A percentile compares a stretch with the other conserved stretches of the same genome.
Conservation (phyloP, 495 filamentous ascomycete genomes). For the Aspergillus ostianus region DNA sequence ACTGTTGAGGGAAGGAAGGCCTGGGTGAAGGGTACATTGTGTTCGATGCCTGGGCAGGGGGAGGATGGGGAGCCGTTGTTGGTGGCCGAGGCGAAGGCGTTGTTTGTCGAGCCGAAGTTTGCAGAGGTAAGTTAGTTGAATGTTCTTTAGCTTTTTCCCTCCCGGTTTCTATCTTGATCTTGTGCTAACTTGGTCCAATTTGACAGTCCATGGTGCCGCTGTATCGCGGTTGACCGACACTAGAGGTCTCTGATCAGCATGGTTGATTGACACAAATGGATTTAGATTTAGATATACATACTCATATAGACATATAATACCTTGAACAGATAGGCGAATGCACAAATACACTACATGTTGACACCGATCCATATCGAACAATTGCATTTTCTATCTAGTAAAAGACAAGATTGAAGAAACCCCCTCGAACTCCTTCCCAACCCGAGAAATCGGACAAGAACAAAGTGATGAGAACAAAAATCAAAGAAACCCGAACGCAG, state of each 20-base stretch:
- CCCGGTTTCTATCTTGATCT: background rate
- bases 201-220: slow-evolving; percentile 39
- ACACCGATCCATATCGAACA: background rate
- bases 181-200: slow-evolving; percentile 14
- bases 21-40: slow-evolving; percentile 40
- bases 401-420: slow-evolving; percentile 19
- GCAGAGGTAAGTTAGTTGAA: slow-evolving; percentile 59
- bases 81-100: slow-evolving; percentile 72
- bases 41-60: slow-evolving; percentile 20
- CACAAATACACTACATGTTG: background rate
- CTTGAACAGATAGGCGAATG: slow-evolving; percentile 7
- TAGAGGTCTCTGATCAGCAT: slow-evolving; percentile 1
- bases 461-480: slow-evolving; percentile 10
- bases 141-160: background rate
- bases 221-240: slow-evolving; percentile 27
- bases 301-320: slow-evolving; percentile 6
- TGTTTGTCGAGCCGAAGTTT: slow-evolving; percentile 87
- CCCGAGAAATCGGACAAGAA: slow-evolving; percentile 10
- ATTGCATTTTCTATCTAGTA: slow-evolving; percentile 37
- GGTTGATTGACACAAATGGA: background rate
- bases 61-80: slow-evolving; percentile 54
- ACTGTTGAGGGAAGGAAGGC: slow-evolving; percentile 43
- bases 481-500: slow-evolving; percentile 15
- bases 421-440: slow-evolving; percentile 20
- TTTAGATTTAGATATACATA: background rate